These are phyloP conservation scores for Pelargonium myrrhifolium DNA, from an alignment of 441 rosid genomes.

Conservation along the genomic window DNA sequence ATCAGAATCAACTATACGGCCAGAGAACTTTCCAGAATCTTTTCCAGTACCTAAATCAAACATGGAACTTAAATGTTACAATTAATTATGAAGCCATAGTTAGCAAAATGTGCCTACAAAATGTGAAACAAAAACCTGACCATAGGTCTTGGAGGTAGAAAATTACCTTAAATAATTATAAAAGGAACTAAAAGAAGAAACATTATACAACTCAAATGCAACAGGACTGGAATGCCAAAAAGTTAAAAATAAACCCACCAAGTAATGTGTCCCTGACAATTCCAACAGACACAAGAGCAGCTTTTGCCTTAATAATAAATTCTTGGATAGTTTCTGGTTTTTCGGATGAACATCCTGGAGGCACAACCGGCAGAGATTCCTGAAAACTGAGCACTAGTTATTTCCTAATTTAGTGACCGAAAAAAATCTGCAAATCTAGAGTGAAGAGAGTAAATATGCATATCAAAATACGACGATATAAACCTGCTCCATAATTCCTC, in stretches of 20 bases:
- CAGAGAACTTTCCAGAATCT: constrained; percentile 68
- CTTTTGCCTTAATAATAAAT: constrained; percentile 79
- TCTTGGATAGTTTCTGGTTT: constrained; percentile 77
- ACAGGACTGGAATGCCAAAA: constrained; percentile 5
- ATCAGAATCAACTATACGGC: constrained; percentile 96
- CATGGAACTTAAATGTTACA: constrained; percentile 7
- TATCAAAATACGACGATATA: constrained; percentile 12
- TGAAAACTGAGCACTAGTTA: constrained; percentile 39
- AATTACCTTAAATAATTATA: background rate
- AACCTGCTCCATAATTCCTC: constrained; percentile 98
- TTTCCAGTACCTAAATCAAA: constrained; percentile 65
- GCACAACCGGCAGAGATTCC: constrained; percentile 89
- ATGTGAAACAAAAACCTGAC: constrained; percentile 8
- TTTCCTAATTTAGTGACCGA: constrained; percentile 14
- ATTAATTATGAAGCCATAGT: background rate
- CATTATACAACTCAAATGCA: background rate
- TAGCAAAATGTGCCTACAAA: constrained; percentile 4
- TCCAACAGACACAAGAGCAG: constrained; percentile 97
- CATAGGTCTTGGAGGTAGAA: background rate
- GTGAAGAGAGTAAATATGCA: constrained; percentile 12
- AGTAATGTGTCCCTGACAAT: constrained; percentile 85
- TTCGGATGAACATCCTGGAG: constrained; percentile 89
- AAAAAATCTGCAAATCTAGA: constrained; percentile 1
- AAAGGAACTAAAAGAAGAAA: background rate
- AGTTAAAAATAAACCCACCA: constrained; percentile 38